A percentile compares a stretch with the other conserved stretches of the same genome.
Conservation (phyloP, 2,329 filamentous ascomycete species). For the Aspergillus pseudoglaucus region DNA sequence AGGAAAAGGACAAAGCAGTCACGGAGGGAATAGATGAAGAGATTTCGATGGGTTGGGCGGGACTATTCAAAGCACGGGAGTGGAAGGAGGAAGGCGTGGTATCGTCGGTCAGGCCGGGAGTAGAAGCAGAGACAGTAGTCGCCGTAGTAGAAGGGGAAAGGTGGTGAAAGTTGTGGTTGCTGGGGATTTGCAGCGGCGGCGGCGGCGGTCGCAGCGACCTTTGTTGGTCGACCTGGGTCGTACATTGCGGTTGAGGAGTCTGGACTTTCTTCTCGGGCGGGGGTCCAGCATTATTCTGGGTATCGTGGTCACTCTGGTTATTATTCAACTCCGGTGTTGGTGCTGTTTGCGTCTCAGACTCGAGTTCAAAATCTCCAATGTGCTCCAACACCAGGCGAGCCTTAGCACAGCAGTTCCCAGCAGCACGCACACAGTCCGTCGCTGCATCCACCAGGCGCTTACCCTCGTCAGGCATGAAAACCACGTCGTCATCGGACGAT, state of each 20-base stretch:
- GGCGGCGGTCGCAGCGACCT: constrained; percentile 37
- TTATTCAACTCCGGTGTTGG: background rate
- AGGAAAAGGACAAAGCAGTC: constrained; percentile 23
- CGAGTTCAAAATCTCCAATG: constrained; percentile 84
- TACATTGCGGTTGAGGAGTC: constrained; percentile 15
- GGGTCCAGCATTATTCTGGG: background rate
- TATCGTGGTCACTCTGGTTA: constrained; percentile 38
- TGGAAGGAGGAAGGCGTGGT: constrained; percentile 34
- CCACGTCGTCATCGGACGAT: constrained; percentile 63
- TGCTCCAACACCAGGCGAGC: constrained; percentile 78
- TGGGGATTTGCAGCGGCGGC: constrained; percentile 41
- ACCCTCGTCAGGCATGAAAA: constrained; percentile 75
- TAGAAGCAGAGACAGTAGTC: constrained; percentile 19
- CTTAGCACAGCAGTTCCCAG: constrained; percentile 85
- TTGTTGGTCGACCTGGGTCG: constrained; percentile 18
- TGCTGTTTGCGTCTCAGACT: constrained; percentile 30
- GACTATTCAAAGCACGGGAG: constrained; percentile 37
- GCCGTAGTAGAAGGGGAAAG: background rate
- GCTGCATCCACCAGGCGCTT: constrained; percentile 69
- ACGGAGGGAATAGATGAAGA: constrained; percentile 23
- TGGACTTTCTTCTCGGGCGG: constrained; percentile 8
- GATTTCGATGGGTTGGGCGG: constrained; percentile 21
- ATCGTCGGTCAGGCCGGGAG: constrained; percentile 31
- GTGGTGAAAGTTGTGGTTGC: constrained; percentile 16
- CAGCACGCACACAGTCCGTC: constrained; percentile 80